These are phyloP conservation scores for Colletotrichum cereale DNA, from an alignment of 2,329 filamentous ascomycete genomes.

Conservation along the genomic window DNA sequence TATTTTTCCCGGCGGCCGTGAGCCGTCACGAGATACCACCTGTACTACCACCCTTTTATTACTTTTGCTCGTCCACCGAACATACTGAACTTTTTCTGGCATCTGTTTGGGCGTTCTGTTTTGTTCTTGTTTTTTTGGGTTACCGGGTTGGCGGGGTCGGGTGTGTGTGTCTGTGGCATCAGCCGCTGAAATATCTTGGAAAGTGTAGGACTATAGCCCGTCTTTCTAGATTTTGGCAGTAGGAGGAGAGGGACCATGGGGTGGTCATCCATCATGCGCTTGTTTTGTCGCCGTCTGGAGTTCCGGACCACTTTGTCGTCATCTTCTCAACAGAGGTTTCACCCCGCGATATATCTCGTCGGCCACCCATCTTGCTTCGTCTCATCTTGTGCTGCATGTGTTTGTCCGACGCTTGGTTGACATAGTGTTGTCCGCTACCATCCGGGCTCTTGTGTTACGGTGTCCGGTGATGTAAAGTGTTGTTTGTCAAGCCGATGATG, in stretches of 20 bases:
- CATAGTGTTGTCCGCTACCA: not conserved
- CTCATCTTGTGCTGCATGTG: not conserved
- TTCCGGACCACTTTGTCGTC: slow-evolving; percentile 12
- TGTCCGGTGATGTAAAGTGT: not conserved
- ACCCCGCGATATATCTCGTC: slow-evolving; percentile 13
- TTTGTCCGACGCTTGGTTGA: not conserved
- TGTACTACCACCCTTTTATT: slow-evolving; percentile 35
- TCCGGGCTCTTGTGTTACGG: not conserved
- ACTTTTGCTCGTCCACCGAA: slow-evolving; percentile 16
- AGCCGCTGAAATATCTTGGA: slow-evolving; percentile 12
- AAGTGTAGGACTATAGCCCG: slow-evolving; percentile 17
- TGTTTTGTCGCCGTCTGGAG: slow-evolving; percentile 15
- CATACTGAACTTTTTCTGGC: slow-evolving; percentile 29
- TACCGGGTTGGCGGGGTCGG: slow-evolving; percentile 2
- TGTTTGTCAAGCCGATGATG: not conserved
- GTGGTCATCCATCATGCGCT: slow-evolving; percentile 27
- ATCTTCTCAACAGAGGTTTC: slow-evolving; percentile 24
- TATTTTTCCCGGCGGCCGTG: slow-evolving; percentile 27
- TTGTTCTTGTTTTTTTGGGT: slow-evolving; percentile 11
- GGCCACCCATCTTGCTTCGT: slow-evolving; percentile 2
- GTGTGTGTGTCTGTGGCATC: slow-evolving; percentile 14
- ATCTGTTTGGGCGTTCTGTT: slow-evolving; percentile 31
- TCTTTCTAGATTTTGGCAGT: slow-evolving; percentile 1
- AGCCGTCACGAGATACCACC: slow-evolving; percentile 42
- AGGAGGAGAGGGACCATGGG: slow-evolving; percentile 9